These are phyloP conservation scores for Dimargaris cristalligena DNA, from an alignment of 192 early-diverging fungal genomes.

Conservation along the genomic window DNA sequence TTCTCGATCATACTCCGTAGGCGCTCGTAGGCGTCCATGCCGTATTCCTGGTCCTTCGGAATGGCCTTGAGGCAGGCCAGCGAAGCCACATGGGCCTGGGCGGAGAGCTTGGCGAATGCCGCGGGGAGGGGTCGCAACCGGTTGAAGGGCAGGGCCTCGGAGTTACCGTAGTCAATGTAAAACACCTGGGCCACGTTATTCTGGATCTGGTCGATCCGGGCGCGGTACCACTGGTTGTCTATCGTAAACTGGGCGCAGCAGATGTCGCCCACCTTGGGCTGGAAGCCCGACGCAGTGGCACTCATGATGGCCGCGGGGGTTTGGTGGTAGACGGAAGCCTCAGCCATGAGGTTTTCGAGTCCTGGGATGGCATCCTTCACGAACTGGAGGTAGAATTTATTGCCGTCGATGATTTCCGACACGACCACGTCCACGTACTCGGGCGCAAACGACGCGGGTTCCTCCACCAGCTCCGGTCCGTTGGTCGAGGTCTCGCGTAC, in stretches of 20 bases:
- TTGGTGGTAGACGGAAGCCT: slow-evolving; percentile 48
- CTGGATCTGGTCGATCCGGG: slow-evolving; percentile 45
- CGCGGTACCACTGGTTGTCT: slow-evolving; percentile 85
- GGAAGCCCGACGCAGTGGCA: slow-evolving; percentile 15
- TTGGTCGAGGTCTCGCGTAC: slow-evolving; percentile 6
- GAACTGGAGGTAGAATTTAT: slow-evolving; percentile 46
- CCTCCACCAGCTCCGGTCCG: slow-evolving; percentile 17
- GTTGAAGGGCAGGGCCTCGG: slow-evolving; percentile 52
- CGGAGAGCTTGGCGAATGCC: slow-evolving; percentile 44
- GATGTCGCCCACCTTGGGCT: slow-evolving; percentile 50
- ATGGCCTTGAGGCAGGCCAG: slow-evolving; percentile 68
- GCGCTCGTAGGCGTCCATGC: slow-evolving; percentile 46
- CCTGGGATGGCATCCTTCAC: slow-evolving; percentile 32
- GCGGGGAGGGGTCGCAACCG: slow-evolving; percentile 59
- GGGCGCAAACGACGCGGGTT: slow-evolving; percentile 32
- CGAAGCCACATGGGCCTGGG: slow-evolving; percentile 67
- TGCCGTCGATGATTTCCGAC: slow-evolving; percentile 40
- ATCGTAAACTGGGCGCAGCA: slow-evolving; percentile 72
- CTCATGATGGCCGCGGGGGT: slow-evolving; percentile 15
- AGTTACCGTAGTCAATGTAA: slow-evolving; percentile 94
- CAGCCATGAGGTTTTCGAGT: slow-evolving; percentile 73
- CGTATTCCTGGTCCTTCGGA: slow-evolving; percentile 52
- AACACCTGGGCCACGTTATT: slow-evolving; percentile 47
- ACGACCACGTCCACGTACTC: slow-evolving; percentile 63
- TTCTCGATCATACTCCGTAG: slow-evolving; percentile 47